Base-by-base conservation (phyloP, 306 rosid species). In the Begonia fuchsioides region DNA sequence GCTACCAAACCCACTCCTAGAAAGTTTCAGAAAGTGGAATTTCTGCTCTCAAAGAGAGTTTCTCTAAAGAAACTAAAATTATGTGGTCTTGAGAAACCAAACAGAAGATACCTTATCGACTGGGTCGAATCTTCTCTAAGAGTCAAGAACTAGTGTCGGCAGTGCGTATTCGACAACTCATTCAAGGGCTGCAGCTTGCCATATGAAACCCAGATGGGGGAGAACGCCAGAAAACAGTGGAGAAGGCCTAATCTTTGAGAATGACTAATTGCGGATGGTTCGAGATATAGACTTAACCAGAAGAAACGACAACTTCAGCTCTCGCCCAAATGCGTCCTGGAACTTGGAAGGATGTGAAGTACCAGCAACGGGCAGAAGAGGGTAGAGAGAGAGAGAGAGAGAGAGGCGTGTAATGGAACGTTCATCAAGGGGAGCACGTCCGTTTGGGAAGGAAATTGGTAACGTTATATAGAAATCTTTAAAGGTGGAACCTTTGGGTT, bases 361-460 rank as follows among this genome's bases (percentile, higher is more conserved):
- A 15, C 19, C 11, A 1, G n/a, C 2, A 15, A 15, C 44, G 39
- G 43, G 48, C 48, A 48, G 16, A 53, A 7, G 55, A 18, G 13
- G 10, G 10, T 11, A 10, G n/a, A n/a, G n/a, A n/a, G n/a, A n/a
- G n/a, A 13, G 11, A 14, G 6, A 57, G 43, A 12, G 49, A 49
- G 32, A 38, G 59, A 56, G 49, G 15, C 43, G 51, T 48, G 38
- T 58, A 60, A 49, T 49, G 52, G 63, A n/a, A 54, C 77, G 52
- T 44, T 32, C 74, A 69, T 54, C 32, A 59, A 55, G 80, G 73
- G 49, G 26, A 50, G 75, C 82, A 68, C 79, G 68, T 73, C 60
- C 56, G 61, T 61, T 53, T 17, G 38, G 60, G 47, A 62, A 55
- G 57, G 57, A 49, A 61, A 86, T 55, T 76, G 66, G 60, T 71